These are phyloP conservation scores for Daldinia vernicosa DNA, from an alignment of 495 filamentous ascomycete genomes.

Conservation along the genomic window DNA sequence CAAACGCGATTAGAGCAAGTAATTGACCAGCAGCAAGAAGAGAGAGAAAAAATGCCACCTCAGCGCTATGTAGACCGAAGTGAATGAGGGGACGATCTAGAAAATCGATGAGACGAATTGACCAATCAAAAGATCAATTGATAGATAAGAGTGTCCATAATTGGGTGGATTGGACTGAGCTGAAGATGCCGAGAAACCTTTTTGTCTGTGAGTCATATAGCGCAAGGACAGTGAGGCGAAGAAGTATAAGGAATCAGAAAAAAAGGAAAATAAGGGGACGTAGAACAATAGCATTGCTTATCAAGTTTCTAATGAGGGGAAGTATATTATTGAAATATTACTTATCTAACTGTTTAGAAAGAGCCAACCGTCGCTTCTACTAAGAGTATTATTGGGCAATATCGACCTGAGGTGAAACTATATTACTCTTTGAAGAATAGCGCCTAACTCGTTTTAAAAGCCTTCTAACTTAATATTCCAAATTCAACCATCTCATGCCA, in stretches of 20 bases:
- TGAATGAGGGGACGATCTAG: conserved; percentile 16
- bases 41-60: conserved; percentile 26
- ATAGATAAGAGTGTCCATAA: conserved; percentile 21
- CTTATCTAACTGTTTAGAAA: neutral
- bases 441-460: neutral
- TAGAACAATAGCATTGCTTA: neutral
- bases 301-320: neutral
- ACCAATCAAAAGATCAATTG: conserved; percentile 41
- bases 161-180: conserved; percentile 39
- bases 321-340: neutral
- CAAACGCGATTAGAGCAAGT: conserved; percentile 34
- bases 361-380: neutral
- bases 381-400: neutral
- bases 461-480: conserved; percentile 10
- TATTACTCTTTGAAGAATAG: neutral
- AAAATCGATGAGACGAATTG: conserved; percentile 36
- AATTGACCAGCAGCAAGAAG: conserved; percentile 21
- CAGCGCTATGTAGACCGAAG: conserved; percentile 17
- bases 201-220: conserved; percentile 38
- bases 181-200: conserved; percentile 32
- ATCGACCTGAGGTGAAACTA: neutral
- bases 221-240: conserved; percentile 30
- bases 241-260: conserved; percentile 25
- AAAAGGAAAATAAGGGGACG: neutral
- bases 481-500: neutral